Base-by-base conservation (phyloP, 2,329 filamentous ascomycete genomes). In the Davidsoniella eucalypti region DNA sequence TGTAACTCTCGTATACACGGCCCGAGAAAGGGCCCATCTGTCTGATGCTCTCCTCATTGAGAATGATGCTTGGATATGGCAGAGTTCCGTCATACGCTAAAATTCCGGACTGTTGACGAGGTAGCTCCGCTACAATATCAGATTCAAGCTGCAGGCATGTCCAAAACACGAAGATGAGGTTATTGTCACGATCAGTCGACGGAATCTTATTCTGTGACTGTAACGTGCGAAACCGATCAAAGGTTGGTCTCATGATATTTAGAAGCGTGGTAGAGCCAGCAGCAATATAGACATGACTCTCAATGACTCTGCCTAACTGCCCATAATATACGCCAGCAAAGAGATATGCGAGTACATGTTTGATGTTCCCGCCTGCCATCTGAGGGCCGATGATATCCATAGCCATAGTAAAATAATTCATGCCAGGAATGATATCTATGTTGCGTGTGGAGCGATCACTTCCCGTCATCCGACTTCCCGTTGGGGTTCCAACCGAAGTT, bases 61-160 rank as follows among this genome's bases (percentile, higher is more conserved):
- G 58, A 53, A 62, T 63, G 54, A 70, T 69, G 55, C 78, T 78
- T 1, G 83, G 83, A 59, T 79, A 78, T 7, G 81, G 76, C 65
- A 87, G 79, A 45, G 75, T 69, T 17, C 76, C 70, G 60, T 79
- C 77, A 56, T 74, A 80, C 1, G 67, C 68, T n/a, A 80, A 63
- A 49, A 81, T 72, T 1, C 73, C 73, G 0, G 77, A 80, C 3
- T 76, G 76, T 1, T 75, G 74, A 2, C 77, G 65, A 14, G 69
- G 75, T 53, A 96, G 71, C 64, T 98, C 92, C 2, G 92, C 92
- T 44, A 95, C 73, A 43, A 96, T 86, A 62, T 96, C 90, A 63
- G 87, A 94, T 64, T 96, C 90, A 9, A 96, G 71, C 60, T 96
- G 90, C 55, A 95, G 68, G 61, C 86, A 94, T 6, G 88, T 92